phyloP scores from a whole-genome alignment of 73 alveolate genomes.

The Symbiodinium pilosum region DNA sequence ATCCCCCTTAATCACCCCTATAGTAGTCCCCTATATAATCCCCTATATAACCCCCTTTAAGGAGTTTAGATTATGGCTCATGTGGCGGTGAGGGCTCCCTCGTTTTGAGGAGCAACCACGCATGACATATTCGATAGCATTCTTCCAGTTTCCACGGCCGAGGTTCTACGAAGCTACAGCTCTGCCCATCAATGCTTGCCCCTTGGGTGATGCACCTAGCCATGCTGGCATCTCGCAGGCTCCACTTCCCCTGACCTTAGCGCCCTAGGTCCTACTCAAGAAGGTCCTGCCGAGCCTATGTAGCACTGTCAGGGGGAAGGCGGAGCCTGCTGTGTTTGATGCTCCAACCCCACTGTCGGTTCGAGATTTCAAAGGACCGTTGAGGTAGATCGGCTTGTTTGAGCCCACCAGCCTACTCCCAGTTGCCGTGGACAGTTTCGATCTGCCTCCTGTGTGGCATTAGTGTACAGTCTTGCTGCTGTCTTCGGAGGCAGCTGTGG shows the following conservation, averaged over 20 bases:
- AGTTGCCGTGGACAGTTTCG: neutral
- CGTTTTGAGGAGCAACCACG: no score
- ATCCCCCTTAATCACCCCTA: no score
- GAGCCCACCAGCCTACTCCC: no score
- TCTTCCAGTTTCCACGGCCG: no score
- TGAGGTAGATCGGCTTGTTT: neutral
- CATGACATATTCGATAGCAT: no score
- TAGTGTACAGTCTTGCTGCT: neutral
- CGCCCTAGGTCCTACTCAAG: no score
- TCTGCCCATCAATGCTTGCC: conserved; percentile 18
- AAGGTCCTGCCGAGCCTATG: neutral
- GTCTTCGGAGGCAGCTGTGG: neutral
- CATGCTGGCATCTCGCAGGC: neutral
- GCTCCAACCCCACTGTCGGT: neutral
- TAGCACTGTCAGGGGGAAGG: neutral
- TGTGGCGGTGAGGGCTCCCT: no score
- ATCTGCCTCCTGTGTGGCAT: neutral
- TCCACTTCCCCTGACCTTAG: neutral
- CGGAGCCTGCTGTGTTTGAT: neutral
- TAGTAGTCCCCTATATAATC: no score
- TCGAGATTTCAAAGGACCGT: neutral
- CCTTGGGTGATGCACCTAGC: neutral
- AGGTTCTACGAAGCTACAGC: neutral
- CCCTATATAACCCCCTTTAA: no score
- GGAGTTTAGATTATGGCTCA: no score